Base-by-base conservation (phyloP, 2,329 filamentous ascomycete genomes). In the Pseudopithomyces chartarum region DNA sequence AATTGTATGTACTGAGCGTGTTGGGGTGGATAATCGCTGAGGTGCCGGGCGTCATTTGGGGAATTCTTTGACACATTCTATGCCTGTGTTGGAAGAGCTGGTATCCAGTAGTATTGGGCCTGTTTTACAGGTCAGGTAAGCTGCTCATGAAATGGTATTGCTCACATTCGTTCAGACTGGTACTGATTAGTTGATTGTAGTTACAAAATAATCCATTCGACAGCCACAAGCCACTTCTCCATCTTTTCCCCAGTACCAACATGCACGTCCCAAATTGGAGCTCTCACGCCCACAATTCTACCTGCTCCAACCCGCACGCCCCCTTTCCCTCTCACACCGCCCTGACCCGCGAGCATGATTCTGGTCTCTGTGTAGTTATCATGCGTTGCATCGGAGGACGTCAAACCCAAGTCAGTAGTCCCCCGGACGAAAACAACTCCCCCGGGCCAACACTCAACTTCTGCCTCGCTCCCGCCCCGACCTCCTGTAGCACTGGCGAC, bases 221-320 rank as follows among this genome's bases (percentile, higher is more conserved):
- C 76, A 45, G 68, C 78, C 15, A 80, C 72, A 12, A 66, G 57
- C 76, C 77, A 80, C 33, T 39, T 71, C 49, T 50, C 42, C 5
- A 23, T 7, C 17, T 64, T 57, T 2, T 66, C 70, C 0, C 65
- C 63, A 17, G 78, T 54, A 51, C 65, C 63, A 22, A 79, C 54
- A 51, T 73, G 66, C 10, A 80, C 67, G 40, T 78, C 70, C 79
- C 79, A 81, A 36, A 68, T 66, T 3, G 79, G 78, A 43, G 74
- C 65, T 48, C 74, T 63, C 6, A 81, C 55, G 1, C 74, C 75
- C 6, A 81, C 62, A 1, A 75, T 50, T 55, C 53, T 34, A 0
- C 68, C 69, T 11, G 61, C 63, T 10, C 67, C 67, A 1, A 71
- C 54, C 26, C 59, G 65, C 1, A 73, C 59, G 20, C 60, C 60